These are phyloP conservation scores for Neoscytalidium dimidiatum DNA, from an alignment of 2,329 filamentous ascomycete species.

Conservation along the genomic window DNA sequence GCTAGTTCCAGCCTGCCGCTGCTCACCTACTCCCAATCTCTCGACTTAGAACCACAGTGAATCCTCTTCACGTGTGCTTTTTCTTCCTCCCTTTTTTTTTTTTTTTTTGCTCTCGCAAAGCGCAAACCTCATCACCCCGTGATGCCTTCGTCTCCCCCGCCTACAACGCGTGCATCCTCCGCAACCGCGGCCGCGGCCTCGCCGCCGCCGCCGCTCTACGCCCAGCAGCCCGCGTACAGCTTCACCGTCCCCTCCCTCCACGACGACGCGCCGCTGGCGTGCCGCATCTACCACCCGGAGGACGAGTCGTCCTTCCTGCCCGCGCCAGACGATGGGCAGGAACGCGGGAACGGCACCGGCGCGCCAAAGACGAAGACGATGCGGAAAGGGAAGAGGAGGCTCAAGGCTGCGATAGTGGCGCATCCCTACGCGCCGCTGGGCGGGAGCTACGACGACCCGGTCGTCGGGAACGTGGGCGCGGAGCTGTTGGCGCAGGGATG, in stretches of 20 bases:
- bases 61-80: too few species aligned
- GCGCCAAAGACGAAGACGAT: neutral
- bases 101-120: too few species aligned
- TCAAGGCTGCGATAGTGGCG: conserved; percentile 64
- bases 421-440: conserved; percentile 91
- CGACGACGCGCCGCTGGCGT: conserved; percentile 74
- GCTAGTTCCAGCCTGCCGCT: too few species aligned
- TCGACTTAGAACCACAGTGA: too few species aligned
- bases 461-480: conserved; percentile 67
- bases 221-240: conserved; percentile 40
- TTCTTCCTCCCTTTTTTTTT: too few species aligned
- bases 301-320: neutral
- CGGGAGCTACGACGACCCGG: conserved; percentile 78
- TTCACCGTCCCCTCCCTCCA: conserved; percentile 84
- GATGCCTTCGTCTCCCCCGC: too few species aligned
- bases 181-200: neutral
- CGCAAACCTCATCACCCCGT: too few species aligned
- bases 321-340: neutral
- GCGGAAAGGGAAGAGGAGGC: conserved; percentile 39
- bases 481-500: conserved; percentile 70
- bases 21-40: too few species aligned
- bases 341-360: neutral
- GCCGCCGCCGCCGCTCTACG: neutral
- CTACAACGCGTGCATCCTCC: neutral
- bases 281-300: conserved; percentile 67